Evolutionary conservation across 805 yeast genomes (phyloP), one percentile per base, ranked within the genome.

Genomic region (Wickerhamiella australiensis): DNA sequence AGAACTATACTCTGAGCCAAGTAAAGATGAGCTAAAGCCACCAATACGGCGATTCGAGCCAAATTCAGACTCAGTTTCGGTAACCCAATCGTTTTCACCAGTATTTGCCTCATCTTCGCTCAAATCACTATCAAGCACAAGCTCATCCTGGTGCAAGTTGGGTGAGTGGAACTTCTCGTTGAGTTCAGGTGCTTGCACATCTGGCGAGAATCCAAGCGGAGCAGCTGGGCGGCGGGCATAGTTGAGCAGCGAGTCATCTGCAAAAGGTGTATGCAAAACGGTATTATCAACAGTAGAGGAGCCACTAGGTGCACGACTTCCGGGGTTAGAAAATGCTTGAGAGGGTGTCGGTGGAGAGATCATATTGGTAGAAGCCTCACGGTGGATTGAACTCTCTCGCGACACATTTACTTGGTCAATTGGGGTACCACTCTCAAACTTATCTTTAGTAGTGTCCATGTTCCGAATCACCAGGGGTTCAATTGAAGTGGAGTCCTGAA

Each of bases 51-150:
- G 20, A n/a, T 36, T 35, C 7, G 46, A 42, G 25, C 47, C 41
- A 21, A 31, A 13, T 26, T 45, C 47, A 26, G 47, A 33, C 25
- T 45, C 47, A 20, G 29, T 21, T 29, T 43, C 47, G 12, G 42
- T 45, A 15, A 45, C 20, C 47, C 47, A 45, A 11, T 31, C 37
- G 13, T 29, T 29, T n/a, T 45, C 47, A 17, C 40, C 47, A 21
- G 31, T 5, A 15, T 41, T 31, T 4, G n/a, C 5, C 13, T 41
- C 47, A 17, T 45, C 47, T 7, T 45, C 47, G 15, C 47, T 45
- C 26, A 45, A 20, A 26, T 45, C 47, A 18, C 47, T 45, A 22
- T 45, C 47, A 12, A 45, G 42, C 12, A 33, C 6, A 25, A 45
- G 31, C 20, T 36, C 23, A n/a, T 45, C 37, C 7, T 31, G 37